Evolutionary conservation across 169 alveolate species (phyloP).

Genomic region (Fabrea salina): DNA sequence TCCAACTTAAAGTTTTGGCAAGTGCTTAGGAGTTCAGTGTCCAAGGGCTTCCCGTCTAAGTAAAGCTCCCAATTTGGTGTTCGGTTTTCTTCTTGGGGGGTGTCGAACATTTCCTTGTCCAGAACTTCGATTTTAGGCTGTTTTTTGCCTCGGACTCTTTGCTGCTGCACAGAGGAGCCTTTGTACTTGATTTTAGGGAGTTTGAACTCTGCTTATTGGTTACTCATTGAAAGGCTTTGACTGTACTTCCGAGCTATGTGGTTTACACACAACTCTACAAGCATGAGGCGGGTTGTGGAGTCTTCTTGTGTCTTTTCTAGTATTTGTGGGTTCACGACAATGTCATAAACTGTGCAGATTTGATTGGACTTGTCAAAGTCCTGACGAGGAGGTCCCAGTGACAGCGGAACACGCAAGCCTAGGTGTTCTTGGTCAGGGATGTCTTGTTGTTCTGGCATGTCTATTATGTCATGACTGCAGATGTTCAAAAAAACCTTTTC

Average conservation of each 20-base stretch:
- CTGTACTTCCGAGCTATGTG: slow-evolving; percentile 53
- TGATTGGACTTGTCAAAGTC: slow-evolving; percentile 59
- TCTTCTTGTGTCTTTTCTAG: slow-evolving; percentile 63
- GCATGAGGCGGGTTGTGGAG: slow-evolving; percentile 48
- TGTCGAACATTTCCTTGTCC: slow-evolving; percentile 31
- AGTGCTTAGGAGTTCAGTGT: slow-evolving; percentile 39
- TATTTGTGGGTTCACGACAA: slow-evolving; percentile 71
- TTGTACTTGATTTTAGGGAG: slow-evolving; percentile 73
- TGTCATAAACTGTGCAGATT: slow-evolving; percentile 71
- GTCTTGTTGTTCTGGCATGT: slow-evolving; percentile 69
- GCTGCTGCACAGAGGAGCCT: slow-evolving; percentile 67
- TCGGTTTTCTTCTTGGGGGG: slow-evolving; percentile 30
- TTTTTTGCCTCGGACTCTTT: slow-evolving; percentile 77
- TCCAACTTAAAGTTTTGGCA: slow-evolving; percentile 40
- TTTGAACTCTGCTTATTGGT: slow-evolving; percentile 38
- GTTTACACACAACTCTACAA: slow-evolving; percentile 58
- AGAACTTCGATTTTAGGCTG: slow-evolving; percentile 60
- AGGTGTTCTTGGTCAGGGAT: slow-evolving; percentile 69
- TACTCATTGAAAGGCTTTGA: slow-evolving; percentile 55
- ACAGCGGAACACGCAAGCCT: slow-evolving; percentile 75
- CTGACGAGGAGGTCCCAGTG: slow-evolving; percentile 61
- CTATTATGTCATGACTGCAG: slow-evolving; percentile 68
- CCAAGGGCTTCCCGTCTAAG: slow-evolving; percentile 32
- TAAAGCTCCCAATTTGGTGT: slow-evolving; percentile 49
- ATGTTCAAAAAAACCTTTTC: slow-evolving; percentile 76